Conservation (phyloP, 192 early-diverging fungal genomes). For the Coemansia sp. region DNA sequence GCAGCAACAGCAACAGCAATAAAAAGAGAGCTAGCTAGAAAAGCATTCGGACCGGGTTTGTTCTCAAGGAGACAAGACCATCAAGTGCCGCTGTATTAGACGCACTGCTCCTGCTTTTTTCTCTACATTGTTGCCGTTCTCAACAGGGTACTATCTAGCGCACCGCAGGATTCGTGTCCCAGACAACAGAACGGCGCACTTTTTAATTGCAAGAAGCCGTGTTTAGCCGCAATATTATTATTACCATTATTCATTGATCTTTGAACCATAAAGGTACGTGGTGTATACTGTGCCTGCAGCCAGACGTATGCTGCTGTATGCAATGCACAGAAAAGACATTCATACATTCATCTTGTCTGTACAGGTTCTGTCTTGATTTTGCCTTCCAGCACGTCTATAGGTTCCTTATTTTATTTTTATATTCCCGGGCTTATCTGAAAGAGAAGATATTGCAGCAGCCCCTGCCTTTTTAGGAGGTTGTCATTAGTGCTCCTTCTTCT, state of each 20-base stretch:
- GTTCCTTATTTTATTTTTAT: neutral
- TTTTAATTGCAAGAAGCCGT: neutral
- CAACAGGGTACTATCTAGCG: neutral
- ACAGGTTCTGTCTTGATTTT: constrained; percentile 7
- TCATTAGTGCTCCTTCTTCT: neutral
- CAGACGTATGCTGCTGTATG: neutral
- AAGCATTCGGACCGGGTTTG: neutral
- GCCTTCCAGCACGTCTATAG: no score
- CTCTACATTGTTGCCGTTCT: constrained; percentile 1
- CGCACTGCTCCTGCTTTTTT: constrained; percentile 7
- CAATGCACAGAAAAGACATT: constrained; percentile 5
- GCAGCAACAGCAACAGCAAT: neutral
- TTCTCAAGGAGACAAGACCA: neutral
- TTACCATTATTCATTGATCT: no score
- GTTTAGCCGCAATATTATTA: neutral
- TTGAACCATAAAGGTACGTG: no score
- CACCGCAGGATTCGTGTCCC: neutral
- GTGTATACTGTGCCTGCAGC: neutral
- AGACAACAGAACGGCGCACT: neutral
- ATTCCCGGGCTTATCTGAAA: neutral
- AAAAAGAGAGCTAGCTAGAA: neutral
- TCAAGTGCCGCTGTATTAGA: constrained; percentile 11
- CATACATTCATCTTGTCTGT: neutral
- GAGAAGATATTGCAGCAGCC: neutral
- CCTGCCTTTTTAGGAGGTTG: constrained; percentile 3